Base-by-base conservation (phyloP, 148 eudicot species). In the Nepenthes gracilis region DNA sequence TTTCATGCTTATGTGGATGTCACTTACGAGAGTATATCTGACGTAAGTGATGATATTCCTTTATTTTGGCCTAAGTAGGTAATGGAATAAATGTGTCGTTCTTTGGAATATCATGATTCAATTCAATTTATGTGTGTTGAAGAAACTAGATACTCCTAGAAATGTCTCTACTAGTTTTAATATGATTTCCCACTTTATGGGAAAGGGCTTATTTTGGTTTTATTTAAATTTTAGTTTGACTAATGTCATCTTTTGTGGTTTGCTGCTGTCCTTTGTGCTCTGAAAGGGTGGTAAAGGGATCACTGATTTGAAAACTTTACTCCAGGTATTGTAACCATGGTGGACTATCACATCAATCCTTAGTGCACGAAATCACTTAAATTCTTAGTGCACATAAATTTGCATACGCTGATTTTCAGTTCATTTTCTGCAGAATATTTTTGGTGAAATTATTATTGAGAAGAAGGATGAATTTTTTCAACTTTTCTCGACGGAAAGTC, bases 211-310 rank as follows among this genome's bases (percentile, higher is more conserved):
- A 23, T 23, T 23, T 23, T 23, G 23, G 23, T 23, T 23, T 23
- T 23, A 23, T 23, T 23, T 23, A 23, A 23, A 23, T 23, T 23
- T 23, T 23, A 23, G 23, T 23, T 23, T 23, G 23, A 62, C 15
- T 33, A 63, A 62, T 40, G 50, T 12, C 23, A 0, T 63, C 51
- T 52, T 51, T 59, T 56, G 38, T 57, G 23, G 23, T 23, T 23
- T 57, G 37, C 43, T 66, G 37, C 35, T 74, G 23, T 15, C 32
- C 45, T 68, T 60, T 60, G 48, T 67, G 12, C 12, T 33, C 63
- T 64, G 11, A 36, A 61, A 93, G 98, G 84, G 83, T 59, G 96
- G 96, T 59, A 88, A 88, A 74, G 98, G 98, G 59, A 76, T 93
- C 67, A 93, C 98, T 38, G 89, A 93, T 71, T 70, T 93, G 35